Evolutionary conservation across 2,329 filamentous ascomycete genomes (phyloP), one percentile per base, ranked within the genome.

Genomic region (Thermoascus crustaceus): DNA sequence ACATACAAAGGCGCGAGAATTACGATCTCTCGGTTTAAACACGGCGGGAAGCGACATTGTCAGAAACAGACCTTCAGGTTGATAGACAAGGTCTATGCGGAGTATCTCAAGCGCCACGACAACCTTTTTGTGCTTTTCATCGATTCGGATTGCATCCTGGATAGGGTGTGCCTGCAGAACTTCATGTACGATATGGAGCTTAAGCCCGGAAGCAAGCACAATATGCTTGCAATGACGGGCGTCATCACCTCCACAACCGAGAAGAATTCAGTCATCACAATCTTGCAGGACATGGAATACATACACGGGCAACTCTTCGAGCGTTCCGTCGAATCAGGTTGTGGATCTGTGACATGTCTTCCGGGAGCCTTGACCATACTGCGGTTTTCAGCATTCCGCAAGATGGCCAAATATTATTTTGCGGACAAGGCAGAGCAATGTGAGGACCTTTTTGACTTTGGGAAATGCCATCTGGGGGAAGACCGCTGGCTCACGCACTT

Each of bases 121-220:
- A 85, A 96, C 50, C 68, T 96, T 0, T 96, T 96, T 58, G 82
- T 96, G 35, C 75, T 96, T 7, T 96, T 96, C 64, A 95, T 96
- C 55, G 89, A 96, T 64, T 95, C 88, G 0, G 89, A 96, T 58
- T 96, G 91, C 61, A 91, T 95, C 43, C 69, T 96, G 32, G 89
- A 96, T 66, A 76, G 79, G 39, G 78, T 88, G 25, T 96, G 89
- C 57, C 76, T 96, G 40, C 89, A 95, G 57, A 96, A 95, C 60
- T 96, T 96, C 63, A 85, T 96, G 67, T 95, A 91, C 61, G 89
- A 96, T 57, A 96, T 96, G 91, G 87, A 96, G 61, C 71, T 96
- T 41, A 94, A 89, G 60, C 89, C 89, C 1, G 88, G 88, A 36
- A 94, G 88, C 64, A 79, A 84, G 54, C 78, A 80, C 54, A 85